phyloP scores from a whole-genome alignment of 176 grass and related monocot species.

The Elaeis guineensis region DNA sequence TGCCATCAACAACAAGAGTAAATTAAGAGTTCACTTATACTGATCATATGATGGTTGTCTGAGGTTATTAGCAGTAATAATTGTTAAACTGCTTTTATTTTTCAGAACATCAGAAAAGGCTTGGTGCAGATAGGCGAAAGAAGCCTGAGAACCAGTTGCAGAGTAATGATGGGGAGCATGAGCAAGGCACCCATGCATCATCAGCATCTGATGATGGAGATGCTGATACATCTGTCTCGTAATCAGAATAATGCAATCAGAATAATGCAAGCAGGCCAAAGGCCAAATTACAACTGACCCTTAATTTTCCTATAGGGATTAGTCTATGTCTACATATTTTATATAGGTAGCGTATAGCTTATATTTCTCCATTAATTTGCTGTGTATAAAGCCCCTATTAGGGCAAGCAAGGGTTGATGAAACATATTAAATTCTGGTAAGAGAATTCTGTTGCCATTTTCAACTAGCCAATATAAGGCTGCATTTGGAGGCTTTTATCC shows the following conservation, averaged over 20 bases:
- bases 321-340: not conserved
- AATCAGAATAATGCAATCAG: not conserved
- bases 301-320: too few species aligned
- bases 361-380: constrained; percentile 25
- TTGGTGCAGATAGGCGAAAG: constrained; percentile 37
- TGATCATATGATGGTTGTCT: constrained; percentile 2
- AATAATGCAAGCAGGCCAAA: too few species aligned
- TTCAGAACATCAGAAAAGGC: constrained; percentile 69
- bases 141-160: constrained; percentile 24
- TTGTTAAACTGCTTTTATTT: constrained; percentile 18
- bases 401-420: constrained; percentile 39
- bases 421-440: not conserved
- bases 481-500: too few species aligned
- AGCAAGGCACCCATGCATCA: constrained; percentile 40
- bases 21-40: constrained; percentile 8
- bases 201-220: constrained; percentile 71
- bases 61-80: not conserved
- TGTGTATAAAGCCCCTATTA: constrained; percentile 38
- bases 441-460: too few species aligned
- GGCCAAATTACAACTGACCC: too few species aligned
- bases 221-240: constrained; percentile 37
- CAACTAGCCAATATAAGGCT: too few species aligned
- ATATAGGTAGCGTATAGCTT: constrained; percentile 15
- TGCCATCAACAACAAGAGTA: constrained; percentile 98
- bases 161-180: constrained; percentile 45